Percentiles rank a stretch among this genome's conserved stretches.
phyloP scores from a whole-genome alignment of 2,329 filamentous ascomycete genomes.

The Penicillium sp. region DNA sequence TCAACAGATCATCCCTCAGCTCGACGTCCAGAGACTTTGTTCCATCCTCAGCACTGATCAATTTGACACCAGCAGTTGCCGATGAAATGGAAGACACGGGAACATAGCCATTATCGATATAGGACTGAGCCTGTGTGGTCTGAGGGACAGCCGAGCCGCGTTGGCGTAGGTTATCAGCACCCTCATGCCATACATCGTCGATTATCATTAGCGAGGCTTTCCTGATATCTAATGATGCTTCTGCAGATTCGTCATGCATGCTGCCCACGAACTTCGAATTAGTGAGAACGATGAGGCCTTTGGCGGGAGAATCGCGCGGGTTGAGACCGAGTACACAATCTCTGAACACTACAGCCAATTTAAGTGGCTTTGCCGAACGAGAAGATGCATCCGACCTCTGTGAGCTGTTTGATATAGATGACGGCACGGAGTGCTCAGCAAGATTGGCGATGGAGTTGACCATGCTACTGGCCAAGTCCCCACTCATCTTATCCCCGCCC shows the following conservation, averaged over 20 bases:
- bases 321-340: slow-evolving; percentile 85
- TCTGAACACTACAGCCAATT: slow-evolving; percentile 61
- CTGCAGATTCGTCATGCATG: slow-evolving; percentile 65
- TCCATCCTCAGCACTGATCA: slow-evolving; percentile 57
- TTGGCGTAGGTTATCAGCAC: slow-evolving; percentile 34
- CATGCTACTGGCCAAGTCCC: slow-evolving; percentile 73
- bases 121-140: slow-evolving; percentile 48
- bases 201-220: slow-evolving; percentile 82
- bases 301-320: slow-evolving; percentile 71
- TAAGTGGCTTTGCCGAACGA: slow-evolving; percentile 53
- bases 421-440: slow-evolving; percentile 49
- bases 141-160: slow-evolving; percentile 28
- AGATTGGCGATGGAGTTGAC: slow-evolving; percentile 77
- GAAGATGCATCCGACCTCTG: slow-evolving; percentile 20
- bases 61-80: slow-evolving; percentile 65
- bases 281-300: slow-evolving; percentile 73
- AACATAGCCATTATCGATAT: slow-evolving; percentile 71
- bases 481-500: slow-evolving; percentile 62
- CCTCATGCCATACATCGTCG: slow-evolving; percentile 62
- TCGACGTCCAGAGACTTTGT: slow-evolving; percentile 74
- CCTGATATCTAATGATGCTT: slow-evolving; percentile 65
- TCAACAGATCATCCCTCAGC: slow-evolving; percentile 78
- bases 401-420: slow-evolving; percentile 10
- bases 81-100: slow-evolving; percentile 84
- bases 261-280: slow-evolving; percentile 70